Evolutionary conservation across 208 protist species (phyloP), one percentile per base, ranked within the genome.

Genomic region (Trypanosoma grayi): DNA sequence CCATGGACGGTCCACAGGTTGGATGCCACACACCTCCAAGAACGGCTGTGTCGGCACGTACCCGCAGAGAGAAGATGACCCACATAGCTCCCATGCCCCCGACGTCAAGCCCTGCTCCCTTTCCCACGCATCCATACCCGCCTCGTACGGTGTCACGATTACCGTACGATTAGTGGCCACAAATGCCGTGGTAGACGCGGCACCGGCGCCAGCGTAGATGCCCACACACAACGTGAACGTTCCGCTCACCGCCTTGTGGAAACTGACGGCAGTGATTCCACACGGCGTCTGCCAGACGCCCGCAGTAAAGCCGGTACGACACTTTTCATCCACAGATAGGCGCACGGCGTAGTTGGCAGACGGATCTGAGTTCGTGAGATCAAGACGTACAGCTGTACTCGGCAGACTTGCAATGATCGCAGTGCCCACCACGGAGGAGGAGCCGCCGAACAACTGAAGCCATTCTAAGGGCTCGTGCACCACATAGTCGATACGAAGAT

Each of bases 401-500:
- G 59, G 27, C 20, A 54, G 27, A 47, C 24, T 31, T 9, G 59
- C 47, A 2, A 65, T n/a, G 4, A 65, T 47, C n/a, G 37, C 25
- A 14, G 22, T 47, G 11, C 33, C 36, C 20, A 27, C 24, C 16
- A 11, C 13, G 5, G 18, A 33, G 0, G 16, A 44, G 2, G 62
- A 70, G 45, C 56, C 70, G 28, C 73, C 77, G 27, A 86, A 45
- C 0, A 66, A 65, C 18, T 50, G 30, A 20, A 90, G 70, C 70
- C 77, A 80, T 24, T 51, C 43, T 13, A 22, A 48, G 20, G 79
- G 58, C 30, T 74, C 70, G 27, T 79, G 39, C 18, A 86, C 60
- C 24, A 50, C 37, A 63, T 90, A 90, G 65, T 90, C 79, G 14
- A 90, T 57, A 22, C 77, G 72, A 43, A 86, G 55, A 66, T 90